phyloP scores from a whole-genome alignment of 257 asterid species.

The Lantana camara region DNA sequence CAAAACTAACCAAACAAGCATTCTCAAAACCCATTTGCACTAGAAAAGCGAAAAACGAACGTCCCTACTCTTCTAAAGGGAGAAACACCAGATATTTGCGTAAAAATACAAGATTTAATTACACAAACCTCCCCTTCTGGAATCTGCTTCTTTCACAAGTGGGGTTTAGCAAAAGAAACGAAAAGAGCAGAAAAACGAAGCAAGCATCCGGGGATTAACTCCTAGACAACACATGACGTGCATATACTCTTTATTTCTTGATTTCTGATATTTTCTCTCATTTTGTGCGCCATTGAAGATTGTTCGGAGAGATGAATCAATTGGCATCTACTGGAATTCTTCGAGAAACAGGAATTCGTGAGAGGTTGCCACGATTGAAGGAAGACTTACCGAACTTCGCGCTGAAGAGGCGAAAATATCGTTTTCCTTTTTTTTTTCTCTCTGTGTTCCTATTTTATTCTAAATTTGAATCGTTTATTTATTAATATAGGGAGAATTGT shows the following conservation, averaged over 20 bases:
- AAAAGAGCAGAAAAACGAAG: neutral
- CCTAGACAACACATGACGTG: neutral
- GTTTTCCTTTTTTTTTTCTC: neutral
- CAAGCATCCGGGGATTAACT: slow-evolving; percentile 13
- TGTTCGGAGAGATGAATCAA: neutral
- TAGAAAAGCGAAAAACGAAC: neutral
- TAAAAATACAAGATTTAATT: neutral
- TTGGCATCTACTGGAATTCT: slow-evolving; percentile 5
- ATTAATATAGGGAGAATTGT: too few species aligned
- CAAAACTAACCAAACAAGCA: slow-evolving; percentile 30
- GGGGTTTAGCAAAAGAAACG: slow-evolving; percentile 23
- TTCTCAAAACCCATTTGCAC: slow-evolving; percentile 29
- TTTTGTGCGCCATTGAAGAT: neutral
- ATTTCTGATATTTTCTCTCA: neutral
- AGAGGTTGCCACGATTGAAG: slow-evolving; percentile 25
- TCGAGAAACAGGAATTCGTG: slow-evolving; percentile 26
- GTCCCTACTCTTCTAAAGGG: slow-evolving; percentile 13
- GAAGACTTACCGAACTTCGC: slow-evolving; percentile 7
- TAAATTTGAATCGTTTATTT: too few species aligned
- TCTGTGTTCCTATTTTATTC: too few species aligned
- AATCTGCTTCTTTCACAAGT: slow-evolving; percentile 14
- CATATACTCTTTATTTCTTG: neutral
- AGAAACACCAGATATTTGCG: slow-evolving; percentile 4
- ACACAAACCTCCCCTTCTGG: slow-evolving; percentile 2
- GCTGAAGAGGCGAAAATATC: neutral